Conservation (phyloP, 2,329 filamentous ascomycete genomes). For the Sphaerulina vaccinii region DNA sequence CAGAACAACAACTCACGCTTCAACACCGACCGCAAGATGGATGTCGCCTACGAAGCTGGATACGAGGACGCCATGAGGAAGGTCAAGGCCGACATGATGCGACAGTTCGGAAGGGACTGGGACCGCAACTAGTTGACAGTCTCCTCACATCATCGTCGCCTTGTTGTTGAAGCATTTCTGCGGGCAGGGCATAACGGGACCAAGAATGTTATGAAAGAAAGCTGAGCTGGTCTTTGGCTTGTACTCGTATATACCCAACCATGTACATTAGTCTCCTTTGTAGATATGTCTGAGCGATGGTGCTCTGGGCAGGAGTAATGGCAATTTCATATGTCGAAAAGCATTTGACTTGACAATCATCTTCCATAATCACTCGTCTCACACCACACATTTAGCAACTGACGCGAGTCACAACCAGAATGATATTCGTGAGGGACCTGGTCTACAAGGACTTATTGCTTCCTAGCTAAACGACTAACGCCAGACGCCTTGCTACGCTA, state of each 20-base stretch:
- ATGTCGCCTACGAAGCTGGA: constrained; percentile 28
- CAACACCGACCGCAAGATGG: constrained; percentile 26
- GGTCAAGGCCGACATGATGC: constrained; percentile 28
- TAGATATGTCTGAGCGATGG: constrained; percentile 3
- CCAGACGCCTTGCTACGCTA: constrained; percentile 17
- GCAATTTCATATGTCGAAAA: neutral
- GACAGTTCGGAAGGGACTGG: constrained; percentile 17
- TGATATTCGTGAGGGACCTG: too few relatives aligned
- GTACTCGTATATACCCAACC: neutral
- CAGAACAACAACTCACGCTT: constrained; percentile 18
- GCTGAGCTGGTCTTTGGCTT: neutral
- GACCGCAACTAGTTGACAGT: too few relatives aligned
- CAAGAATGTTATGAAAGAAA: constrained; percentile 3
- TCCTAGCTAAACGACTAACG: neutral
- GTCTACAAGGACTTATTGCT: too few relatives aligned
- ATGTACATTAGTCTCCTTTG: constrained; percentile 11
- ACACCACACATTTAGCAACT: too few relatives aligned
- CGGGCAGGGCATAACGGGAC: constrained; percentile 1
- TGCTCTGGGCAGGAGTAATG: neutral
- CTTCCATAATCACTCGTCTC: neutral
- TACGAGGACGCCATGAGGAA: constrained; percentile 29
- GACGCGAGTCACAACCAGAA: too few relatives aligned
- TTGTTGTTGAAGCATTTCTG: constrained; percentile 6
- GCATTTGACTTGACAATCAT: neutral
- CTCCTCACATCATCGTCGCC: neutral